phyloP scores from a whole-genome alignment of 176 grass and related monocot species.

The Eragrostis curvula region DNA sequence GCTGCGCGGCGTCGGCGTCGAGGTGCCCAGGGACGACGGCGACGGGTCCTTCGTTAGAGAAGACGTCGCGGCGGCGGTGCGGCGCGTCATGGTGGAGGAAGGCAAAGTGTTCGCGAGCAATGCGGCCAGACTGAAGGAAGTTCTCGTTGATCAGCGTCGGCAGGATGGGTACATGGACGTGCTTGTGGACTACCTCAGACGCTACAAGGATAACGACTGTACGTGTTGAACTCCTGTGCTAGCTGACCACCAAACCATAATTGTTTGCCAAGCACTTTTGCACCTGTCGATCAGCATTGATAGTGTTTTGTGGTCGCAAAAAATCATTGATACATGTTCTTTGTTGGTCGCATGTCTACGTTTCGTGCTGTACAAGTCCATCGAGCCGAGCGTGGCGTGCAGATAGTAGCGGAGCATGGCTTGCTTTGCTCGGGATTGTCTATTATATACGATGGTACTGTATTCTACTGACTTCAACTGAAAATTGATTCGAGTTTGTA shows the following conservation, averaged over 20 bases:
- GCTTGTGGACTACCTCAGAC: conserved; percentile 8
- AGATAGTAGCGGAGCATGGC: too few relatives aligned
- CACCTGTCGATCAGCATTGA: too few relatives aligned
- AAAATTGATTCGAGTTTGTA: conserved; percentile 51
- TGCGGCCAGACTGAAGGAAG: conserved; percentile 2
- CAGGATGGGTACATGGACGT: conserved; percentile 55
- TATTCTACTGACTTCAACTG: conserved; percentile 49
- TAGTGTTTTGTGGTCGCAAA: too few relatives aligned
- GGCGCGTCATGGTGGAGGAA: conserved; percentile 45
- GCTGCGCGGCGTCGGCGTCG: conserved; percentile 43
- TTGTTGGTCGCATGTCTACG: too few relatives aligned
- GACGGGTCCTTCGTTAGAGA: conserved; percentile 49
- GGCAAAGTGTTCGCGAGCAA: conserved; percentile 35
- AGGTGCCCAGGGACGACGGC: conserved; percentile 38
- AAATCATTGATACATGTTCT: too few relatives aligned
- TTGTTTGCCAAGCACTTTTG: too few relatives aligned
- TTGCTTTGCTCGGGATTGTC: too few relatives aligned
- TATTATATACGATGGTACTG: too few relatives aligned
- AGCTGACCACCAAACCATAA: too few relatives aligned
- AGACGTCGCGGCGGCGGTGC: conserved; percentile 32
- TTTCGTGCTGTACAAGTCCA: too few relatives aligned
- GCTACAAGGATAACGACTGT: background rate
- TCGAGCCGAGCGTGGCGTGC: too few relatives aligned
- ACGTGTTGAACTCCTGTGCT: background rate
- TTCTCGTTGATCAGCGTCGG: background rate